Evolutionary conservation across 2,329 filamentous ascomycete genomes (phyloP), one percentile per base, ranked within the genome.

Genomic region (Aspergillus floridensis): DNA sequence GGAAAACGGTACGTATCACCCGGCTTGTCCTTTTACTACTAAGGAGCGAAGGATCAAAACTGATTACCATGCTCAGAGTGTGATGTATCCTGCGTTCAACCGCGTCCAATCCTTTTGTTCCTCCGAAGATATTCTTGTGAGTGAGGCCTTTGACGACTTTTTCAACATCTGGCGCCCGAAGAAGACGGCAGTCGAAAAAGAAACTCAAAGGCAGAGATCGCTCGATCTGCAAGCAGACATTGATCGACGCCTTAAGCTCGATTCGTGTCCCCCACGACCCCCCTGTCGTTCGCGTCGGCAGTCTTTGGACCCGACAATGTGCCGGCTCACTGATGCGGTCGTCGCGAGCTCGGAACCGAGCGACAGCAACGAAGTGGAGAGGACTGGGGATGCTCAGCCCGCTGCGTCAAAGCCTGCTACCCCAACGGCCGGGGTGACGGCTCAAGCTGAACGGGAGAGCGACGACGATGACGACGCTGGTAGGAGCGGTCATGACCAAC

Each of bases 41-140:
- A 12, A 35, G 4, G 32, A 35, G 12, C 14, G 16, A 44, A 35
- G 32, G 38, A 44, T 16, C 4, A 19, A 44, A 14, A 19, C 14
- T 19, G 5, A 44, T 6, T 7, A 44, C 4, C 38, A n/a, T 44
- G 38, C 16, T 8, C 16, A 35, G 5, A 35, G 47, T 51, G 50
- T n/a, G 16, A 65, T 65, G 63, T 16, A 35, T 44, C 38, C 14
- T 19, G 6, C 16, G 38, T 8, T 35, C 38, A 24, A 38, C 16
- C 61, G 65, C 46, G 59, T 61, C 22, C 44, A 57, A 21, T 63
- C 66, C 12, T 60, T 66, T 56, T 66, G 66, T 50, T 32, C 64
- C 4, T 59, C 64, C 11, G 64, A 67, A 8, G 26, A 65, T 11
- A 62, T 59, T 4, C 57, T 59, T 3, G 44, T 35, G 4, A 41